phyloP scores from a whole-genome alignment of 2,329 filamentous ascomycete species.

The Pseudogymnoascus sp. region DNA sequence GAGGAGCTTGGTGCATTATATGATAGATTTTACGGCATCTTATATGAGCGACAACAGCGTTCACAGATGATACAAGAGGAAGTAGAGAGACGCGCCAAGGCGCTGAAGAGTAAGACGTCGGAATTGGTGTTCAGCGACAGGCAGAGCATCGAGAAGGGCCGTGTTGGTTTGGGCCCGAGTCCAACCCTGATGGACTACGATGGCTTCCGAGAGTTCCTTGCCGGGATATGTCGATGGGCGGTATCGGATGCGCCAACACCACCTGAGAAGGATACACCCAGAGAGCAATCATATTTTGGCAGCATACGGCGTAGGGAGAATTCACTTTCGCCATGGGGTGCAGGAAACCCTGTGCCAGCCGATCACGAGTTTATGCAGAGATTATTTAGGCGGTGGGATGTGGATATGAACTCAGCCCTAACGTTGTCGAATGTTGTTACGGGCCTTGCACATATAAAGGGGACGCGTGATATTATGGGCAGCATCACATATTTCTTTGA shows the following conservation, averaged over 20 bases:
- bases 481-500: conserved; percentile 98
- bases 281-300: conserved; percentile 55
- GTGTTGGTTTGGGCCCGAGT: conserved; percentile 82
- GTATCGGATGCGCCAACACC: conserved; percentile 74
- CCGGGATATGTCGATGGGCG: conserved; percentile 86
- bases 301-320: conserved; percentile 39
- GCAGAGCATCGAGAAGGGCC: conserved; percentile 67
- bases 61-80: conserved; percentile 73
- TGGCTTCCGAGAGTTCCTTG: conserved; percentile 88
- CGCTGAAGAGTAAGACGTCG: conserved; percentile 48
- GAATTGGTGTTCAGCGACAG: conserved; percentile 39
- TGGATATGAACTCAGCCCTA: conserved; percentile 67
- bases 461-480: conserved; percentile 92
- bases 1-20: conserved; percentile 88
- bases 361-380: conserved; percentile 93
- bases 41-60: conserved; percentile 88
- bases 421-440: conserved; percentile 88
- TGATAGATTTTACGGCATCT: conserved; percentile 83
- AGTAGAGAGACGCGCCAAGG: conserved; percentile 58
- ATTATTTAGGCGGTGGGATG: conserved; percentile 83
- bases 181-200: conserved; percentile 96
- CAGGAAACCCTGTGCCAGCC: conserved; percentile 61
- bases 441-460: conserved; percentile 85
- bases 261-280: conserved; percentile 41
- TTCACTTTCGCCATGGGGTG: conserved; percentile 47